phyloP scores from a whole-genome alignment of 208 protist genomes.

The Leishmania martiniquensis region DNA sequence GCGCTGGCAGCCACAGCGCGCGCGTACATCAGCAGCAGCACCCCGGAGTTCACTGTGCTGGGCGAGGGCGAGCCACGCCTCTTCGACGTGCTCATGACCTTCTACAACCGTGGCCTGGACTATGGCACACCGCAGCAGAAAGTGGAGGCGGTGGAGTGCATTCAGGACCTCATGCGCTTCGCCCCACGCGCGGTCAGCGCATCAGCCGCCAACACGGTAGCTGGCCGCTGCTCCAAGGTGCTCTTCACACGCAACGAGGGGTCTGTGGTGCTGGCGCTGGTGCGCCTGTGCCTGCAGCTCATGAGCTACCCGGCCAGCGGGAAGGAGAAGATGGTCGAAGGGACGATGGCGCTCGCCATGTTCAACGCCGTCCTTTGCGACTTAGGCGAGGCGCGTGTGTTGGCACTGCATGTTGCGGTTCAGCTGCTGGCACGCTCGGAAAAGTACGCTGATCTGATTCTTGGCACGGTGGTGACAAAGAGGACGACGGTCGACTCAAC shows the following conservation, averaged over 20 bases:
- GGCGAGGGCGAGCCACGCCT: conserved; percentile 76
- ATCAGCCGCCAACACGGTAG: conserved; percentile 75
- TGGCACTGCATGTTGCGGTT: conserved; percentile 80
- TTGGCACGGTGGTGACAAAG: conserved; percentile 87
- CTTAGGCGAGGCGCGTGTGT: conserved; percentile 74
- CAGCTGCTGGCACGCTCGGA: conserved; percentile 77
- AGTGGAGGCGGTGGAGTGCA: conserved; percentile 89
- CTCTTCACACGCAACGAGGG: conserved; percentile 92
- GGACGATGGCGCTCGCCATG: conserved; percentile 89
- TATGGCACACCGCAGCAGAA: conserved; percentile 87
- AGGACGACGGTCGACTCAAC: conserved; percentile 78
- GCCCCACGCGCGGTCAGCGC: conserved; percentile 75
- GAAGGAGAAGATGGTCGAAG: conserved; percentile 92
- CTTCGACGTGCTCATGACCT: conserved; percentile 85
- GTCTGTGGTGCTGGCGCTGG: conserved; percentile 80
- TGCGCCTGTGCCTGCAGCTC: conserved; percentile 84
- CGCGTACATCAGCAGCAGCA: conserved; percentile 47
- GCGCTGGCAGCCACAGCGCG: conserved; percentile 71
- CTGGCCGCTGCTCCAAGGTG: conserved; percentile 90
- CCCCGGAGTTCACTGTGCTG: conserved; percentile 71
- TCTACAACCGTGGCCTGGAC: conserved; percentile 90
- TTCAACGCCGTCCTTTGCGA: conserved; percentile 91
- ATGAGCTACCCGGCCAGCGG: conserved; percentile 80
- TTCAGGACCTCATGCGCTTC: conserved; percentile 85
- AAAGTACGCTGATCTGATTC: conserved; percentile 87